Evolutionary conservation across 192 early-diverging fungal genomes (phyloP).

Genomic region (Phycomyces nitens): DNA sequence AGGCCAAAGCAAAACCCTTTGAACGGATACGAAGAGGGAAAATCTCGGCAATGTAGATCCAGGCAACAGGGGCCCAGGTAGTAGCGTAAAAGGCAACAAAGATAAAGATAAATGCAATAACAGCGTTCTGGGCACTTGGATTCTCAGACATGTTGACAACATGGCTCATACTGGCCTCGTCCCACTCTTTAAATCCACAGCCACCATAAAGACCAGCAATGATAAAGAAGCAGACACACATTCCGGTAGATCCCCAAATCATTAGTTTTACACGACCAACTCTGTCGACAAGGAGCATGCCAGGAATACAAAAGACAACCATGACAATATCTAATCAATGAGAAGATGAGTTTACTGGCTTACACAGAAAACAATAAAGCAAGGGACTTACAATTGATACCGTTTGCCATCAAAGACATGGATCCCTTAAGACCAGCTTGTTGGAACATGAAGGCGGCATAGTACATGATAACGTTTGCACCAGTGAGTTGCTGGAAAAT

Average conservation of each 20-base stretch:
- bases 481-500: slow-evolving; percentile 80
- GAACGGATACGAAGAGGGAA: slow-evolving; percentile 81
- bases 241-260: slow-evolving; percentile 16
- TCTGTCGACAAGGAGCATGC: slow-evolving; percentile 68
- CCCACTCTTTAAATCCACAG: slow-evolving; percentile 21
- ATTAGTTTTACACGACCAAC: slow-evolving; percentile 21
- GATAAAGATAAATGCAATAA: slow-evolving; percentile 68
- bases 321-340: slow-evolving; percentile 58
- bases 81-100: slow-evolving; percentile 78
- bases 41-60: slow-evolving; percentile 88
- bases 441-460: slow-evolving; percentile 52
- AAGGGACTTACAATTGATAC: slow-evolving; percentile 59
- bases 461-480: slow-evolving; percentile 81
- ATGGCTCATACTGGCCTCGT: slow-evolving; percentile 23
- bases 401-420: slow-evolving; percentile 40
- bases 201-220: slow-evolving; percentile 43
- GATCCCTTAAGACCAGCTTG: slow-evolving; percentile 33
- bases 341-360: not conserved
- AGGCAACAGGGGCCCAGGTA: slow-evolving; percentile 87
- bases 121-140: slow-evolving; percentile 39
- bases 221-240: slow-evolving; percentile 19
- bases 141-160: slow-evolving; percentile 38
- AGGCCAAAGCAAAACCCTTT: slow-evolving; percentile 75
- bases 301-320: slow-evolving; percentile 75
- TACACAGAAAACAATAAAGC: not conserved